Evolutionary conservation across 1,284 basidiomycete species (phyloP).

Genomic region (Paramarasmius palmivorus): DNA sequence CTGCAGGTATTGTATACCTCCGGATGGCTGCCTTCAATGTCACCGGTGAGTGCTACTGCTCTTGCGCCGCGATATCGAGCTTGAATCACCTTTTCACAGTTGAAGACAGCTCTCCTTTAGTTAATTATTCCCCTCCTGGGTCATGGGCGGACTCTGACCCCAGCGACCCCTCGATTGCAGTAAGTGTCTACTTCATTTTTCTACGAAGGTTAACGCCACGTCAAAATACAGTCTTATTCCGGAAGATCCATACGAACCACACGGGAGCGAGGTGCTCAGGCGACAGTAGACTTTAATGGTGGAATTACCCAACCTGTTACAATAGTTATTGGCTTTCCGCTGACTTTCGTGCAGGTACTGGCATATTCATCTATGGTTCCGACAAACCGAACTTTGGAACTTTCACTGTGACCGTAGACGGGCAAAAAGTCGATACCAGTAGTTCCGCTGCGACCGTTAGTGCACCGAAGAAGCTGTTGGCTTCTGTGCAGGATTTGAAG

Average conservation of each 20-base stretch:
- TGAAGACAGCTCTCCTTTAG: conserved; percentile 47
- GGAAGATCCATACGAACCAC: conserved; percentile 41
- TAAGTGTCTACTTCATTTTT: conserved; percentile 21
- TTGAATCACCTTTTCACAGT: conserved; percentile 28
- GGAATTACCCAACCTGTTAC: conserved; percentile 10
- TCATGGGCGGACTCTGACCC: conserved; percentile 43
- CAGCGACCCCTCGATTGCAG: conserved; percentile 35
- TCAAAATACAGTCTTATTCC: conserved; percentile 36
- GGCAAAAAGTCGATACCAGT: conserved; percentile 34
- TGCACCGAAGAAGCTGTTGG: conserved; percentile 41
- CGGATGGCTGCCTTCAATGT: conserved; percentile 49
- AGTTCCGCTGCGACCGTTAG: conserved; percentile 32
- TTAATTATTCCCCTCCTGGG: conserved; percentile 41
- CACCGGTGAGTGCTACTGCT: conserved; percentile 30
- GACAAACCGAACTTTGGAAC: conserved; percentile 46
- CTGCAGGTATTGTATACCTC: conserved; percentile 22
- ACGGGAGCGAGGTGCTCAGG: conserved; percentile 38
- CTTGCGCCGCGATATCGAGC: background rate
- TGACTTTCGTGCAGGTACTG: conserved; percentile 41
- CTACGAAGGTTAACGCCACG: background rate
- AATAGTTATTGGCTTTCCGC: background rate
- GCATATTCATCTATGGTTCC: conserved; percentile 51
- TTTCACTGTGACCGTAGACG: conserved; percentile 49
- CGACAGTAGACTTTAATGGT: conserved; percentile 45
- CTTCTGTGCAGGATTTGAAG: conserved; percentile 37